These are phyloP conservation scores for Backusella tarrabulga DNA, from an alignment of 192 early-diverging fungal species.

Conservation along the genomic window DNA sequence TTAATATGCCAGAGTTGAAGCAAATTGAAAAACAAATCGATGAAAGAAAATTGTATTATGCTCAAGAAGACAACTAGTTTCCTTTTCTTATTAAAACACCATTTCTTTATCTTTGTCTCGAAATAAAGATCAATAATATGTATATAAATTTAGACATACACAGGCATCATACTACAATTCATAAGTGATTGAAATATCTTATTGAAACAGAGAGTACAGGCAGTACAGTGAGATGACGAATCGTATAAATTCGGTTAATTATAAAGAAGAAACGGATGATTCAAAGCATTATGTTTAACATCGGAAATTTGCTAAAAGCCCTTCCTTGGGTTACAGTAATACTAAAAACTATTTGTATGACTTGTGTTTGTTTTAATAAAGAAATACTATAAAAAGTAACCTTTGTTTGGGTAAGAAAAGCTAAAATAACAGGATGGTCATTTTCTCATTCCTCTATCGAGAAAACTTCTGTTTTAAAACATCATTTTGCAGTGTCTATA, in stretches of 20 bases:
- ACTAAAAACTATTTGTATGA: background rate
- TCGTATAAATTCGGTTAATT: too few relatives aligned
- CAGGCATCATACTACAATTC: too few relatives aligned
- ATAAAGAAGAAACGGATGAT: too few relatives aligned
- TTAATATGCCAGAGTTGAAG: conserved; percentile 42
- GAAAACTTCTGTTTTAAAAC: background rate
- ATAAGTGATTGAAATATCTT: too few relatives aligned
- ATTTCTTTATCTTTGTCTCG: background rate
- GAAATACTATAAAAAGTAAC: background rate
- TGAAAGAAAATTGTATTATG: conserved; percentile 35
- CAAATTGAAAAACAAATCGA: conserved; percentile 33
- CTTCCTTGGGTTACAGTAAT: background rate
- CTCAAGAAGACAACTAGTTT: conserved; percentile 32
- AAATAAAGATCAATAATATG: background rate
- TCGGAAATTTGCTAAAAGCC: too few relatives aligned
- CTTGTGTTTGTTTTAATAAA: background rate
- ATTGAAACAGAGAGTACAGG: too few relatives aligned
- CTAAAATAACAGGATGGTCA: background rate
- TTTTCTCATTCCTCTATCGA: background rate
- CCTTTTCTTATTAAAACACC: background rate
- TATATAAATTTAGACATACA: background rate
- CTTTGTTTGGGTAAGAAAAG: background rate
- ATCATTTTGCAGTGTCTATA: too few relatives aligned
- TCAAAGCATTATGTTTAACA: too few relatives aligned
- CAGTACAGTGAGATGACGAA: too few relatives aligned